A percentile compares a stretch with the other conserved stretches of the same genome.
phyloP scores from a whole-genome alignment of 139 green algal species.

The Tetraselmis chui region DNA sequence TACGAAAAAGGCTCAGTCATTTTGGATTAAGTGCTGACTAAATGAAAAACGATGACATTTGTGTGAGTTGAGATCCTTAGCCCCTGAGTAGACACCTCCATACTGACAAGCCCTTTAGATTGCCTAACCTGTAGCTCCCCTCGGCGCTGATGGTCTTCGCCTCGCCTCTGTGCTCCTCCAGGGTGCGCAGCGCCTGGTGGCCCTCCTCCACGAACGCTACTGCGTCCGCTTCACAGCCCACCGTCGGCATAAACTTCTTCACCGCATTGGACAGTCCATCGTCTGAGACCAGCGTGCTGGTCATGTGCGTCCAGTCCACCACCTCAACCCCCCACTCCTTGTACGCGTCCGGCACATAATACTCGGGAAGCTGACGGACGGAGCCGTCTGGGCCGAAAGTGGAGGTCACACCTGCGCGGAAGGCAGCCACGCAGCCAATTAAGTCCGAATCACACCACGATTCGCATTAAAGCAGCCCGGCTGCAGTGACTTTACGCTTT shows the following conservation, averaged over 20 bases:
- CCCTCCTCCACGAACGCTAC: constrained; percentile 47
- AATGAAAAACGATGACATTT: too few relatives aligned
- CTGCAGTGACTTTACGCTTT: too few relatives aligned
- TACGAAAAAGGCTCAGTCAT: too few relatives aligned
- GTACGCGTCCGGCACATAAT: constrained; percentile 50
- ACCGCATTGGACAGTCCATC: constrained; percentile 14
- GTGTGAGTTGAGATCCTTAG: too few relatives aligned
- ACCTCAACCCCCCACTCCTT: constrained; percentile 60
- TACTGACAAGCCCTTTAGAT: too few relatives aligned
- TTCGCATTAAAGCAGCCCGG: too few relatives aligned
- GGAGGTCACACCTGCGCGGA: constrained; percentile 43
- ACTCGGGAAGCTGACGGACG: constrained; percentile 37
- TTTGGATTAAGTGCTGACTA: too few relatives aligned
- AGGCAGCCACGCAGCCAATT: too few relatives aligned
- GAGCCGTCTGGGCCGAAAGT: constrained; percentile 37
- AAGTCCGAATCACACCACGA: too few relatives aligned
- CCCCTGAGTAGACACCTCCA: too few relatives aligned
- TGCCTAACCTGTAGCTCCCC: constrained; percentile 32
- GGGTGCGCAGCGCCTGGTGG: not conserved
- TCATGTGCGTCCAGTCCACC: constrained; percentile 43
- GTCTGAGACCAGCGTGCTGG: not conserved
- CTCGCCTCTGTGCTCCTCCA: not conserved
- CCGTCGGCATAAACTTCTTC: constrained; percentile 64
- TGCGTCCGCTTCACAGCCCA: constrained; percentile 74
- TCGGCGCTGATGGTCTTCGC: constrained; percentile 5